These are phyloP conservation scores for Aspergillus coremiiformis DNA, from an alignment of 495 filamentous ascomycete species.

Conservation along the genomic window DNA sequence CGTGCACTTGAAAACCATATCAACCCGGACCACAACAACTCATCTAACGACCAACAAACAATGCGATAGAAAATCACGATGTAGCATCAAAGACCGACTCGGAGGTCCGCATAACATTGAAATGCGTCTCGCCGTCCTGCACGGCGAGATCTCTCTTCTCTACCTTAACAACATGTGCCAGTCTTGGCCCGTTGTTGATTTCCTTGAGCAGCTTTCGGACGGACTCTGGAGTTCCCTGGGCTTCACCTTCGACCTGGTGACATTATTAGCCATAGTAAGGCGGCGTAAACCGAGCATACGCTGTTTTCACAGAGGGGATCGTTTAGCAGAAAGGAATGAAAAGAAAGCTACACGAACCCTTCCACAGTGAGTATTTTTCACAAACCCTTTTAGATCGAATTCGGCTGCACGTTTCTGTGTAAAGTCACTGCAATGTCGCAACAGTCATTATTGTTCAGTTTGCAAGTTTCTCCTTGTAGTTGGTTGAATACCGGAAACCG, in stretches of 20 bases:
- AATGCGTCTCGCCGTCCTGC: slow-evolving; percentile 56
- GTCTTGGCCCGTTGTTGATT: slow-evolving; percentile 62
- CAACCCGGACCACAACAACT: neutral
- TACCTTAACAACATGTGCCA: slow-evolving; percentile 62
- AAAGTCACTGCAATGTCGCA: slow-evolving; percentile 48
- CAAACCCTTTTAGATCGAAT: slow-evolving; percentile 67
- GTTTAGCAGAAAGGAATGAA: neutral
- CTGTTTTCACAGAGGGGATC: neutral
- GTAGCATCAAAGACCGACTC: slow-evolving; percentile 24
- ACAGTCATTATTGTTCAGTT: neutral
- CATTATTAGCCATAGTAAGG: neutral
- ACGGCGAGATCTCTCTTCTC: slow-evolving; percentile 58
- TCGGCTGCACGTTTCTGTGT: slow-evolving; percentile 59
- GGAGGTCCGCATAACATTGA: slow-evolving; percentile 42
- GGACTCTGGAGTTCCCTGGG: slow-evolving; percentile 60
- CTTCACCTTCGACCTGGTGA: slow-evolving; percentile 78
- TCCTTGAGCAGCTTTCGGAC: slow-evolving; percentile 66
- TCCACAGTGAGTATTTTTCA: slow-evolving; percentile 66
- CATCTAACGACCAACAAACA: neutral
- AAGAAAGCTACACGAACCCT: slow-evolving; percentile 41
- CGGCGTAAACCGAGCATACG: neutral
- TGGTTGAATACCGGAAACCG: slow-evolving; percentile 53
- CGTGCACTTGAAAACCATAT: neutral
- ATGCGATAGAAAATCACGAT: neutral
- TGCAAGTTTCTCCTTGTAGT: neutral